Evolutionary conservation across 2,329 filamentous ascomycete genomes (phyloP).

Genomic region (Claviceps sp.): DNA sequence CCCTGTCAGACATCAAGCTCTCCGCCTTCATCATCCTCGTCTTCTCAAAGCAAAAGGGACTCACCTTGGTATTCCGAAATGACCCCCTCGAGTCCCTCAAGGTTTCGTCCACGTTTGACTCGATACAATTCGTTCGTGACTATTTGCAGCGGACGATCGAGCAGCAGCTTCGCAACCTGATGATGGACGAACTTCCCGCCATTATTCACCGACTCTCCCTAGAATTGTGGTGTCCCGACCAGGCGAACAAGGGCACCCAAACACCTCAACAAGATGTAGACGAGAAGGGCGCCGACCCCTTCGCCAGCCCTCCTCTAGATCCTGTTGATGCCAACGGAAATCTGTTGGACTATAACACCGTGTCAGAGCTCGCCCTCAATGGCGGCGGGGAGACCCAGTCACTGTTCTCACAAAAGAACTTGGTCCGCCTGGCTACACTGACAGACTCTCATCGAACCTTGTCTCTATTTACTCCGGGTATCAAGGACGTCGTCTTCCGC

Average conservation of each 20-base stretch:
- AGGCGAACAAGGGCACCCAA: constrained; percentile 37
- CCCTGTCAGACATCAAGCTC: constrained; percentile 85
- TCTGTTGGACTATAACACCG: constrained; percentile 58
- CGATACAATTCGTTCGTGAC: constrained; percentile 94
- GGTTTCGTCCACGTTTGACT: constrained; percentile 97
- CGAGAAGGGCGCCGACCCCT: constrained; percentile 60
- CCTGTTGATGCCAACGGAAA: constrained; percentile 72
- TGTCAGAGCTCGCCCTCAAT: constrained; percentile 67
- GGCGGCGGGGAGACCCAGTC: constrained; percentile 71
- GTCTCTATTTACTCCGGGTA: constrained; percentile 83
- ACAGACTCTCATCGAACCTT: constrained; percentile 82
- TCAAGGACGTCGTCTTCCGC: constrained; percentile 78
- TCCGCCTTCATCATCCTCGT: constrained; percentile 96
- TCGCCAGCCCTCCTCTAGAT: constrained; percentile 68
- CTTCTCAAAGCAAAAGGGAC: constrained; percentile 92
- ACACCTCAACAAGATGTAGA: constrained; percentile 35
- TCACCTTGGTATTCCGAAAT: constrained; percentile 95
- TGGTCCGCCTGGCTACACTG: constrained; percentile 68
- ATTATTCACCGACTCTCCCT: constrained; percentile 91
- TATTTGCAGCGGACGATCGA: constrained; percentile 96
- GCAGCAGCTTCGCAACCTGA: constrained; percentile 76
- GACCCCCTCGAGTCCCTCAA: constrained; percentile 95
- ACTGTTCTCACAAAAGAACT: constrained; percentile 89
- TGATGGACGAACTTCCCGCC: constrained; percentile 95
- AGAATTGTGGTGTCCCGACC: constrained; percentile 80